These are phyloP conservation scores for Apiospora phragmitis DNA, from an alignment of 2,329 filamentous ascomycete genomes.

Conservation along the genomic window DNA sequence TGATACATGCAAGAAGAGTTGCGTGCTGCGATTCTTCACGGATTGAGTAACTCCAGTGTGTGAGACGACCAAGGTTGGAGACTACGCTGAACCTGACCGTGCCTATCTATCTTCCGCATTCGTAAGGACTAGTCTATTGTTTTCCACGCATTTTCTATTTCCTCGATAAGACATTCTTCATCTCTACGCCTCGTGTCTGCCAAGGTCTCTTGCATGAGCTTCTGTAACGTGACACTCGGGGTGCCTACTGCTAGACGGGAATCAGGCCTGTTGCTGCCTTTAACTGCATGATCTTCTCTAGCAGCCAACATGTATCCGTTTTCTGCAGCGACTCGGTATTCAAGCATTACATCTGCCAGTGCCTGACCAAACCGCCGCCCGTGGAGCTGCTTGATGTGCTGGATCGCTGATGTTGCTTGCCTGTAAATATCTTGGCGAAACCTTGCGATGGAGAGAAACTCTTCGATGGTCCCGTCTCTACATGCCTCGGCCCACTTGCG, in stretches of 20 bases:
- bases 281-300: too few relatives aligned
- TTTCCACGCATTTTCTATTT: neutral
- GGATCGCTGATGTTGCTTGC: neutral
- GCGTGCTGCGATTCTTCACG: too few relatives aligned
- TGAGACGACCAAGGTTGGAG: neutral
- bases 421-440: neutral
- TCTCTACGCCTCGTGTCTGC: neutral
- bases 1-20: too few relatives aligned
- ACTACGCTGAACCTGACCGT: neutral
- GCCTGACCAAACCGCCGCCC: neutral
- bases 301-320: neutral
- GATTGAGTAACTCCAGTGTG: too few relatives aligned
- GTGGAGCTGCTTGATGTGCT: neutral
- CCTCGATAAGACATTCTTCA: neutral
- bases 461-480: neutral
- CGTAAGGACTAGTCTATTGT: neutral
- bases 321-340: neutral
- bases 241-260: neutral
- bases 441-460: neutral
- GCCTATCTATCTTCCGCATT: neutral
- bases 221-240: neutral
- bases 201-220: neutral
- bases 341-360: neutral
- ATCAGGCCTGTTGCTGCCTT: neutral
- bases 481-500: constrained; percentile 1